Conservation (phyloP, 2,329 filamentous ascomycete genomes). For the Sporothrix mexicana region DNA sequence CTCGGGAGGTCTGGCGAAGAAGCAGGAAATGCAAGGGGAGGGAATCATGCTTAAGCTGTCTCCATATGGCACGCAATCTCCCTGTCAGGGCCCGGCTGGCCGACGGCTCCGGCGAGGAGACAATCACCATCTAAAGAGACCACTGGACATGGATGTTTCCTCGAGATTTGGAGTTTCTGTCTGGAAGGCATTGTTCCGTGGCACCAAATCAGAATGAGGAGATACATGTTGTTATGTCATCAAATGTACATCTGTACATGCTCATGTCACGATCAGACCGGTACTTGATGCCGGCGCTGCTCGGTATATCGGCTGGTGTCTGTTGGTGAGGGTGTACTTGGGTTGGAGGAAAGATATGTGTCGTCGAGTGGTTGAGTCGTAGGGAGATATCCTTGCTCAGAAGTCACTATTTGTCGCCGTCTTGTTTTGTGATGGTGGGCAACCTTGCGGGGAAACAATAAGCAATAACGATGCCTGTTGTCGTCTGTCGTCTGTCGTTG, state of each 20-base stretch:
- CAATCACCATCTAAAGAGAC: neutral
- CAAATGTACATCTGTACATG: neutral
- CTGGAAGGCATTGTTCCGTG: conserved; percentile 14
- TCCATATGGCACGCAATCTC: neutral
- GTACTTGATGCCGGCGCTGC: neutral
- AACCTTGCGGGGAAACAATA: conserved; percentile 10
- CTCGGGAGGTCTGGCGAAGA: neutral
- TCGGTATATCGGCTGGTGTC: conserved; percentile 23
- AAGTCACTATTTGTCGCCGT: neutral
- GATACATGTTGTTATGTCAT: neutral
- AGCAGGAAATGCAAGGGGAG: neutral
- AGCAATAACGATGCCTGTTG: too few relatives aligned
- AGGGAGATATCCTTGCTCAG: neutral
- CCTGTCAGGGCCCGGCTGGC: neutral
- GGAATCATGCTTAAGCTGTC: too few relatives aligned
- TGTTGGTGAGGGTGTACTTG: neutral
- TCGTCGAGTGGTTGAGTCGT: neutral
- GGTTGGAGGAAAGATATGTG: neutral
- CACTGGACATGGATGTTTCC: neutral
- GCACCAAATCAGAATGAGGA: neutral
- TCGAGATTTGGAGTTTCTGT: neutral
- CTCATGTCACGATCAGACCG: neutral
- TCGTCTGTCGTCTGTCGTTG: too few relatives aligned
- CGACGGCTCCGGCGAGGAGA: neutral
- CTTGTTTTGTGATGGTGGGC: conserved; percentile 24